A percentile compares a stretch with the other conserved stretches of the same genome.
Evolutionary conservation across 768 basidiomycete genomes (phyloP).

Genomic region (Naematelia encephala): DNA sequence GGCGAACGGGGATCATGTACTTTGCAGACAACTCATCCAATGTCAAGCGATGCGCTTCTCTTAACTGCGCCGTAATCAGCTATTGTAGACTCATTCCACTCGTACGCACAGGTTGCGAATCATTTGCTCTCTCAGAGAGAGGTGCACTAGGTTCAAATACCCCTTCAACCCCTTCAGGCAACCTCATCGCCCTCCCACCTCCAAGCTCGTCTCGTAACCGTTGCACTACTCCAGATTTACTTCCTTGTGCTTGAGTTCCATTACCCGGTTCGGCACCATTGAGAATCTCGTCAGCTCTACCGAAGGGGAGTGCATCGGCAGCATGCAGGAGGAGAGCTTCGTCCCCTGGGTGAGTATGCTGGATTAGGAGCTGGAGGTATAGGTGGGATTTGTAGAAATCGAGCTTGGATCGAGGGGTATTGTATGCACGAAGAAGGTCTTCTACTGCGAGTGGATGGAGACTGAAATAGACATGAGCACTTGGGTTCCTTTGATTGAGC

Average conservation of each 20-base stretch:
- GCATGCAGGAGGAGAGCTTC: conserved; percentile 11
- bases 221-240: background rate
- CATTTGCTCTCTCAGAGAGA: conserved; percentile 13
- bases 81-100: background rate
- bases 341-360: conserved; percentile 42
- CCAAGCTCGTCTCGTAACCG: conserved; percentile 4
- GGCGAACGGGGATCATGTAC: conserved; percentile 49
- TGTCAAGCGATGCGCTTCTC: conserved; percentile 42
- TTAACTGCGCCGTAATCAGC: conserved; percentile 28
- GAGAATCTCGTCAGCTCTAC: background rate
- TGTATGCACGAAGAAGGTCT: conserved; percentile 44
- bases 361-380: conserved; percentile 46
- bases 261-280: background rate
- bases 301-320: conserved; percentile 18
- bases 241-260: background rate
- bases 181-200: conserved; percentile 4
- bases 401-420: conserved; percentile 48
- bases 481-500: background rate
- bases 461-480: conserved; percentile 13
- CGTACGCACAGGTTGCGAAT: conserved; percentile 13
- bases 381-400: conserved; percentile 50
- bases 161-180: conserved; percentile 49
- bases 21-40: conserved; percentile 47
- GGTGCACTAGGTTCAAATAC: conserved; percentile 45
- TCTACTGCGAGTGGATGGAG: conserved; percentile 50